A percentile compares a stretch with the other conserved stretches of the same genome.
phyloP scores from a whole-genome alignment of 768 basidiomycete species.

The Daedaleopsis nitida region DNA sequence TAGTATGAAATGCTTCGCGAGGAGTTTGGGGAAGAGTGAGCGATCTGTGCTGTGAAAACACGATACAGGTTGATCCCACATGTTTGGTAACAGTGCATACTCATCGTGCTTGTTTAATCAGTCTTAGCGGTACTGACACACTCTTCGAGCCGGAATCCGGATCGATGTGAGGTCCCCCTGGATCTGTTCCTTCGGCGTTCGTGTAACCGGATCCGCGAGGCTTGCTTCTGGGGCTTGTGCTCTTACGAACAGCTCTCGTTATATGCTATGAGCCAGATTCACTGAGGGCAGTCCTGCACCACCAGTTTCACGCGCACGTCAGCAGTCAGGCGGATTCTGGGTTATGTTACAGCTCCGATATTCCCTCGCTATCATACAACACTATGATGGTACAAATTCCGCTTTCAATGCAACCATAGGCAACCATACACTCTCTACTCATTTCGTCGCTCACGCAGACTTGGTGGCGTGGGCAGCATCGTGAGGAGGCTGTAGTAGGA shows the following conservation, averaged over 20 bases:
- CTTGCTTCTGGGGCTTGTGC: neutral
- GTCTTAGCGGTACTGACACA: too few species aligned
- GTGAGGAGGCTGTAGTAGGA: constrained; percentile 27
- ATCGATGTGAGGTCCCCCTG: too few species aligned
- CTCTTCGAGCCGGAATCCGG: neutral
- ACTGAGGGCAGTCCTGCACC: neutral
- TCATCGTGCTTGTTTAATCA: too few species aligned
- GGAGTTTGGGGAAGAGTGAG: constrained; percentile 16
- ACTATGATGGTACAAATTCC: constrained; percentile 6
- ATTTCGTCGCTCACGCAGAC: neutral
- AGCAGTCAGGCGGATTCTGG: neutral
- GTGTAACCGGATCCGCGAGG: neutral
- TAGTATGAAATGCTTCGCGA: constrained; percentile 12
- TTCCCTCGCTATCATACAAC: constrained; percentile 15
- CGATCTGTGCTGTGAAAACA: constrained; percentile 4
- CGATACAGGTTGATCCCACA: constrained; percentile 12
- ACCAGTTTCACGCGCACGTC: neutral
- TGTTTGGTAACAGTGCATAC: too few species aligned
- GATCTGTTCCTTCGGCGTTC: neutral
- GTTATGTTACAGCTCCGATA: constrained; percentile 13
- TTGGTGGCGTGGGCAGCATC: constrained; percentile 30
- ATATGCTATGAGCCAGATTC: neutral
- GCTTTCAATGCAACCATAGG: neutral
- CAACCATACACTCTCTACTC: neutral
- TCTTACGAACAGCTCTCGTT: neutral